phyloP scores from a whole-genome alignment of 495 filamentous ascomycete species.

The Penicillium crystallinum region DNA sequence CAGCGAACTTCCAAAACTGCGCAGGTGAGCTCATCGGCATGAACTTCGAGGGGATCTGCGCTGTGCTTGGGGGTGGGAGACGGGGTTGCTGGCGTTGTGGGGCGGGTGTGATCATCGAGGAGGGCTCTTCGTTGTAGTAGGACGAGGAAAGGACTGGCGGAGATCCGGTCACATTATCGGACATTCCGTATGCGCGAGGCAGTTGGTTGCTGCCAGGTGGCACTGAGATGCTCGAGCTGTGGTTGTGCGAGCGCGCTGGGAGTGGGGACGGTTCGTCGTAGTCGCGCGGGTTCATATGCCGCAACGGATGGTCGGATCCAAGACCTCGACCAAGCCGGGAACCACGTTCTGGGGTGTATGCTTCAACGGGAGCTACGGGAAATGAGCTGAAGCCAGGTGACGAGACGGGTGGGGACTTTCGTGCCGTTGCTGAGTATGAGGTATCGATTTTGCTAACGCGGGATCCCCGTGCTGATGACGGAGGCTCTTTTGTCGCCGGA shows the following conservation, averaged over 20 bases:
- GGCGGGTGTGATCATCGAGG: conserved; percentile 74
- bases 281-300: conserved; percentile 31
- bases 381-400: conserved; percentile 46
- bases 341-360: conserved; percentile 44
- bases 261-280: conserved; percentile 54
- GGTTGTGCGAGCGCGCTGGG: conserved; percentile 44
- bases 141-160: conserved; percentile 67
- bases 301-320: conserved; percentile 31
- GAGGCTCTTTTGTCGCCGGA: conserved; percentile 39
- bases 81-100: conserved; percentile 76
- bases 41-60: conserved; percentile 85
- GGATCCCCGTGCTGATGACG: conserved; percentile 20
- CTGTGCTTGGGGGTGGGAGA: conserved; percentile 82
- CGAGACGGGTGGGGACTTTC: conserved; percentile 50
- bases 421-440: conserved; percentile 36
- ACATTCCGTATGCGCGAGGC: conserved; percentile 50
- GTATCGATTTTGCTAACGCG: conserved; percentile 39
- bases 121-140: conserved; percentile 52
- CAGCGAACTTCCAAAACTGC: conserved; percentile 89
- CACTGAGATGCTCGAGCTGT: conserved; percentile 24
- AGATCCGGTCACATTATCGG: conserved; percentile 56
- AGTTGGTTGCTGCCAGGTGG: conserved; percentile 51
- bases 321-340: conserved; percentile 34
- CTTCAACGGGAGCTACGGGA: conserved; percentile 43
- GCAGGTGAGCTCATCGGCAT: conserved; percentile 93